Evolutionary conservation across 1,284 basidiomycete genomes (phyloP).

Genomic region (Hemileia vastatrix): DNA sequence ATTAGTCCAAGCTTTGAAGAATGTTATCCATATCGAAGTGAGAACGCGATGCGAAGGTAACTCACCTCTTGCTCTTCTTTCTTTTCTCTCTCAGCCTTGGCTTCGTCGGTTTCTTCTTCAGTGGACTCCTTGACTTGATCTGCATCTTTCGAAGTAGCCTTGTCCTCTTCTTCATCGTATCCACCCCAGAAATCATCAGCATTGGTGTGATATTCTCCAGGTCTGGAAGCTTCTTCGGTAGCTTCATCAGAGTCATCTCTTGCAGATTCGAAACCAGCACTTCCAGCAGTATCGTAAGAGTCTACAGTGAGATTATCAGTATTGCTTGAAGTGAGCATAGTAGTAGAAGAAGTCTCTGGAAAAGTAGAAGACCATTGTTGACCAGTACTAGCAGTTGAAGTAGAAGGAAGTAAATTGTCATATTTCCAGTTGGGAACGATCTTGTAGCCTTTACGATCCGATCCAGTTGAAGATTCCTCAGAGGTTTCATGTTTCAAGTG

Average conservation of each 20-base stretch:
- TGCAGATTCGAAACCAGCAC: background rate
- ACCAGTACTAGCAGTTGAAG: background rate
- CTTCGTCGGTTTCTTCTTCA: background rate
- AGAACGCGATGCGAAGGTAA: no score
- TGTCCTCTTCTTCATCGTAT: background rate
- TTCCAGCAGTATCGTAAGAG: background rate
- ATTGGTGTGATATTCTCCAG: slow-evolving; percentile 14
- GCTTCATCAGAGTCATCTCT: background rate
- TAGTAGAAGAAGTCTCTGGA: background rate
- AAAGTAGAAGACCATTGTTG: background rate
- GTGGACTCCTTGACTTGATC: background rate
- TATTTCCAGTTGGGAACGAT: background rate
- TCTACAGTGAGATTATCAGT: background rate
- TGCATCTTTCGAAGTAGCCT: background rate
- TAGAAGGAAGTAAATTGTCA: background rate
- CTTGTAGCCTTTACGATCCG: background rate
- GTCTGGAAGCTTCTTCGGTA: background rate
- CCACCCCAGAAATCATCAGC: slow-evolving; percentile 22
- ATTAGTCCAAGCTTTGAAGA: no score
- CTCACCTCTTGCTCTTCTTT: background rate
- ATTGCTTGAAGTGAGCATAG: background rate
- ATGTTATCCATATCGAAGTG: no score
- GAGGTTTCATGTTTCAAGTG: background rate
- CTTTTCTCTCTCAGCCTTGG: background rate
- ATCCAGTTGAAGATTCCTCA: background rate